Evolutionary conservation across 208 protist species (phyloP).

Genomic region (Polymyxa betae): DNA sequence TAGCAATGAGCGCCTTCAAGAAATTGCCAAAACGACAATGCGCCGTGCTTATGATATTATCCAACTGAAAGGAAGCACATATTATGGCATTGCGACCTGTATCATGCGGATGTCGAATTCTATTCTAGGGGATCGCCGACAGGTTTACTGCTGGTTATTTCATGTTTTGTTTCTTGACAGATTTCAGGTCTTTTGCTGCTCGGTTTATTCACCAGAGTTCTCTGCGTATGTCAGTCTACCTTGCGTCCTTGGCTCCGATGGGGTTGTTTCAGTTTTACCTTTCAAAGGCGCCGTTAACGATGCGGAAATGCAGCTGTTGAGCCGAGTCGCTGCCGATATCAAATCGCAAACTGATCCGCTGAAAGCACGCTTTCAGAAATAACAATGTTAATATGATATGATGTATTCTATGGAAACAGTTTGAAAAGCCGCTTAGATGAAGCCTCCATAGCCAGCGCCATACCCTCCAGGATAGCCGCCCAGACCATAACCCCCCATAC

Average conservation of each 20-base stretch:
- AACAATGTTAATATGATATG: not conserved
- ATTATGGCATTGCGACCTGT: slow-evolving; percentile 32
- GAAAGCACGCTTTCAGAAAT: not conserved
- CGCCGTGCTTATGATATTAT: slow-evolving; percentile 35
- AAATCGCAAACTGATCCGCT: not conserved
- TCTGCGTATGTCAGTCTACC: not conserved
- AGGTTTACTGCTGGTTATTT: not conserved
- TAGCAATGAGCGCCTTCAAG: not conserved
- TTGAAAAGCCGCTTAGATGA: no score
- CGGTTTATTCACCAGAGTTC: slow-evolving; percentile 16
- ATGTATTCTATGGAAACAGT: no score
- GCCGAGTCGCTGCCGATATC: not conserved
- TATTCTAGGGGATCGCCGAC: slow-evolving; percentile 7
- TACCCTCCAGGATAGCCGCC: no score
- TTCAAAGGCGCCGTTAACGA: not conserved
- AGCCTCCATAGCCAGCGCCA: no score
- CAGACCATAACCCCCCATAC: no score
- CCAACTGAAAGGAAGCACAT: slow-evolving; percentile 30
- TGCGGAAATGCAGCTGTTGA: not conserved
- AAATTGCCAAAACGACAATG: not conserved
- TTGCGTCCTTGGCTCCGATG: not conserved
- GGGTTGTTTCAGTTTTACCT: not conserved
- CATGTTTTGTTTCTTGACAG: no score
- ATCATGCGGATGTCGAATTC: not conserved
- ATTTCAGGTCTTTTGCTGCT: no score